phyloP scores from a whole-genome alignment of 2,329 filamentous ascomycete genomes.

The Penicillium brevicompactum region DNA sequence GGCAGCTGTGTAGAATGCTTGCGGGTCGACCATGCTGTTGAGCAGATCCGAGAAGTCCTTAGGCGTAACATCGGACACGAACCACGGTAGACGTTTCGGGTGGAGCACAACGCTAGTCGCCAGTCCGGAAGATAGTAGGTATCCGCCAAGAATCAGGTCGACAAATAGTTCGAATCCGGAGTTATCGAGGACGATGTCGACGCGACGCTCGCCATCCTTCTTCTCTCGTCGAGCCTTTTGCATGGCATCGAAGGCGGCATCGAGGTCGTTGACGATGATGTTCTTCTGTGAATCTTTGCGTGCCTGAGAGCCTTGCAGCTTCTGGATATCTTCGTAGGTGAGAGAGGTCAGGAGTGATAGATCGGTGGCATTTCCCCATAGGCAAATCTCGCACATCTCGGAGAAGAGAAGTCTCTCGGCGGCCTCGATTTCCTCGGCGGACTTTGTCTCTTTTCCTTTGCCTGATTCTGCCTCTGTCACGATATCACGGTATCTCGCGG shows the following conservation, averaged over 20 bases:
- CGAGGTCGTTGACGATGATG: slow-evolving; percentile 85
- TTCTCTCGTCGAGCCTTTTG: slow-evolving; percentile 54
- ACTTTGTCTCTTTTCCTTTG: slow-evolving; percentile 41
- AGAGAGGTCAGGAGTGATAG: slow-evolving; percentile 86
- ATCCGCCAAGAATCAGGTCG: slow-evolving; percentile 88
- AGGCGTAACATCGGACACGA: slow-evolving; percentile 92
- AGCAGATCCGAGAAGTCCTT: slow-evolving; percentile 83
- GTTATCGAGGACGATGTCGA: slow-evolving; percentile 96
- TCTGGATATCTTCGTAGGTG: slow-evolving; percentile 94
- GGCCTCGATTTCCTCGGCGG: slow-evolving; percentile 56
- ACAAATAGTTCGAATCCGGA: slow-evolving; percentile 97
- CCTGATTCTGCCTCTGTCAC: slow-evolving; percentile 65
- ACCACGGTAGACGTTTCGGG: slow-evolving; percentile 96
- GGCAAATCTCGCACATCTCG: slow-evolving; percentile 94
- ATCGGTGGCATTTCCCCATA: slow-evolving; percentile 97
- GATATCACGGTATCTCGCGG: slow-evolving; percentile 74
- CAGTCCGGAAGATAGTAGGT: slow-evolving; percentile 79
- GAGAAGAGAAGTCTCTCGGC: slow-evolving; percentile 78
- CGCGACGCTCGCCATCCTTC: slow-evolving; percentile 67
- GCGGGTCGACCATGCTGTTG: slow-evolving; percentile 74
- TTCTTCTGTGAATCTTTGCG: slow-evolving; percentile 87
- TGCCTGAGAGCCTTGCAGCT: slow-evolving; percentile 85
- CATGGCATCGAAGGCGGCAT: slow-evolving; percentile 60
- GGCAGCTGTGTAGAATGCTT: slow-evolving; percentile 76
- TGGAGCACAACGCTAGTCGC: slow-evolving; percentile 87